Evolutionary conservation across 345 rosid genomes (phyloP).

Genomic region (Hypericum perforatum): DNA sequence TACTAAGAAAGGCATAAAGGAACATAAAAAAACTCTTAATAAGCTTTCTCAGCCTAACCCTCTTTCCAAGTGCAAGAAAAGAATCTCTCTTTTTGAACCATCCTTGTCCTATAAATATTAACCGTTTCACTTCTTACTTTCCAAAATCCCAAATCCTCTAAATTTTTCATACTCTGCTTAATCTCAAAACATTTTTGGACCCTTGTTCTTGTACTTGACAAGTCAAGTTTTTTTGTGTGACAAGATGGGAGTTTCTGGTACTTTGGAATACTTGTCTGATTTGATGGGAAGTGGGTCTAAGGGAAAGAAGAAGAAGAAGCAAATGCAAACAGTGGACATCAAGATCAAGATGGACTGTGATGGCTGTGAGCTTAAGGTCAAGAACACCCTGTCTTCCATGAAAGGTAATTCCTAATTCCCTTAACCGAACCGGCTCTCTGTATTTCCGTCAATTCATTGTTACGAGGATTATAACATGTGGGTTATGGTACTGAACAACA

Average conservation of each 20-base stretch:
- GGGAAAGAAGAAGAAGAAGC: constrained; percentile 48
- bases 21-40: too few species aligned
- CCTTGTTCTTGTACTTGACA: too few species aligned
- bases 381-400: constrained; percentile 70
- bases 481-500: constrained; percentile 11
- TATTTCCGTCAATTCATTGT: neutral
- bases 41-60: too few species aligned
- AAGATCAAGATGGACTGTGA: constrained; percentile 98
- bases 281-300: constrained; percentile 49
- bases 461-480: neutral
- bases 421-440: neutral
- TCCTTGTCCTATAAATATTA: too few species aligned
- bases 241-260: constrained; percentile 80
- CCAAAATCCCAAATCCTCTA: too few species aligned
- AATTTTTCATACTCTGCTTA: too few species aligned
- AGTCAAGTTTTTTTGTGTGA: too few species aligned
- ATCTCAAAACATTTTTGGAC: too few species aligned
- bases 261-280: constrained; percentile 69
- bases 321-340: constrained; percentile 73
- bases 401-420: constrained; percentile 32
- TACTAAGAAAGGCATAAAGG: too few species aligned
- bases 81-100: too few species aligned
- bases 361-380: constrained; percentile 96
- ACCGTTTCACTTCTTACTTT: too few species aligned
- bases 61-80: too few species aligned